Base-by-base conservation (phyloP, 805 yeast species). In the Candida morakotiae region DNA sequence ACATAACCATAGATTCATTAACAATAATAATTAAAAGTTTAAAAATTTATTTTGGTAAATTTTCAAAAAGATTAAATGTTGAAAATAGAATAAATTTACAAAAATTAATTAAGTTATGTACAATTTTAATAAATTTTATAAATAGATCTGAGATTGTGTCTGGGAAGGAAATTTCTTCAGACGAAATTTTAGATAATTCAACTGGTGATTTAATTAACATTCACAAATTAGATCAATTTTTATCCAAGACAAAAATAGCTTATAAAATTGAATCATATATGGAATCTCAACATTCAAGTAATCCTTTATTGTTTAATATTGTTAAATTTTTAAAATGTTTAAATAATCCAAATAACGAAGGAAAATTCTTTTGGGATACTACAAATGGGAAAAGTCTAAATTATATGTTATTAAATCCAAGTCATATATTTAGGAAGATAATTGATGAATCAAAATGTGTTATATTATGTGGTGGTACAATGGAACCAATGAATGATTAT, bases 381-480 rank as follows among this genome's bases (percentile, higher is more conserved):
- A 19, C 39, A 2, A 49, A 56, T 19, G 59, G 58, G 9, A 48
- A 45, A 8, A 38, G 63, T 10, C 48, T 89, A 36, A 77, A 79
- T 40, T 89, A 88, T 51, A 72, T 87, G 69, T 62, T 87, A 6
- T 62, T 89, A 6, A 95, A 88, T 51, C 95, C 96, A 2, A 78
- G 87, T 38, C 76, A 75, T 33, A 66, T 76, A 2, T 87, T 89
- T 52, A 65, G 69, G 37, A 81, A 79, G 2, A 67, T 91, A 2
- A 76, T 86, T 0, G 77, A 77, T 2, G 73, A 77, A 10, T 69
- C 87, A 0, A 70, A 70, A 45, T 81, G 89, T 55, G 83, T 89
- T 0, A 65, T 91, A 2, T 55, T 89, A 2, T 93, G 96, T 2
- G 98, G 98, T 24, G 98, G 98, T 10, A 89, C 98, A 0, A 87